phyloP scores from a whole-genome alignment of 805 yeast genomes.

The Scheffersomyces amazonensis region DNA sequence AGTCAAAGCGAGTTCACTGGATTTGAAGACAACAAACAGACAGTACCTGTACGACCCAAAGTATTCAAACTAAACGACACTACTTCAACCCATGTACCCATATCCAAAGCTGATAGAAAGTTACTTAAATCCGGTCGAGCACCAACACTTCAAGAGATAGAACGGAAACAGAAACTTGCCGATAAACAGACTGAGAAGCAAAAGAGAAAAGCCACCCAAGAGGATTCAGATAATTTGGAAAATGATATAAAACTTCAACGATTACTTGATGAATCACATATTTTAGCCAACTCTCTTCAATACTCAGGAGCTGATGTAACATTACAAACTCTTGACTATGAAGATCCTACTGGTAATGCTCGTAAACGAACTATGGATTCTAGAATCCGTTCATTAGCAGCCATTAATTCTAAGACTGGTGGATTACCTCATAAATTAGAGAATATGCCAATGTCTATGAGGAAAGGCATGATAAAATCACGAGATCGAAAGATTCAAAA shows the following conservation, averaged over 20 bases:
- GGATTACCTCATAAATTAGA: slow-evolving; percentile 51
- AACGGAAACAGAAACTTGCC: slow-evolving; percentile 19
- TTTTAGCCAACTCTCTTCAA: slow-evolving; percentile 41
- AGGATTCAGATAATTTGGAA: slow-evolving; percentile 51
- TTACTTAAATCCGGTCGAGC: slow-evolving; percentile 61
- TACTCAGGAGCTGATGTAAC: slow-evolving; percentile 70
- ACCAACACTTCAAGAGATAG: slow-evolving; percentile 39
- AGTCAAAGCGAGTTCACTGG: too few species aligned
- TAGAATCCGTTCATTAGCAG: slow-evolving; percentile 46
- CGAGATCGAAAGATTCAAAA: slow-evolving; percentile 50
- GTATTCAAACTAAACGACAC: slow-evolving; percentile 46
- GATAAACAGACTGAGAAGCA: slow-evolving; percentile 31
- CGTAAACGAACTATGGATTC: slow-evolving; percentile 61
- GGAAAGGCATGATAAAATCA: slow-evolving; percentile 76
- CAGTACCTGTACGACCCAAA: slow-evolving; percentile 29
- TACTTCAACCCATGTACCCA: slow-evolving; percentile 16
- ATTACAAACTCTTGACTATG: slow-evolving; percentile 56
- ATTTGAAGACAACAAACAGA: too few species aligned
- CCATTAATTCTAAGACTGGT: slow-evolving; percentile 41
- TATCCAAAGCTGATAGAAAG: slow-evolving; percentile 48
- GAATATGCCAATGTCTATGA: slow-evolving; percentile 83
- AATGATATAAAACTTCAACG: slow-evolving; percentile 74
- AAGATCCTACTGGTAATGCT: slow-evolving; percentile 66
- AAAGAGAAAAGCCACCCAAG: slow-evolving; percentile 32
- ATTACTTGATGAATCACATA: slow-evolving; percentile 69